Conservation (phyloP, 2,329 filamentous ascomycete genomes). For the Lasiodiplodia hormozganensis region DNA sequence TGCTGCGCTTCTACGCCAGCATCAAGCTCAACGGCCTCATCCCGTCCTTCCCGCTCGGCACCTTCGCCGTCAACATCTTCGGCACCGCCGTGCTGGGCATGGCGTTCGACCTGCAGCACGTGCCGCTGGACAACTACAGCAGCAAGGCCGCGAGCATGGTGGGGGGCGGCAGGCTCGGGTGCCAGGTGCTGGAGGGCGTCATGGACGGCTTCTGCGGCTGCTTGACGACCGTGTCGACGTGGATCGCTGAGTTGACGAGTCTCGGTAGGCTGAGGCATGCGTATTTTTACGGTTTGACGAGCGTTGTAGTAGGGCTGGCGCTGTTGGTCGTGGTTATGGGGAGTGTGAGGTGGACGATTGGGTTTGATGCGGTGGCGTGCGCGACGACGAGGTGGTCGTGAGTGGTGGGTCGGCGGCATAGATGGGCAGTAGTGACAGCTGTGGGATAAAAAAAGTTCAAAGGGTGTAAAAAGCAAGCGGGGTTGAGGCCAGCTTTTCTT, state of each 20-base stretch:
- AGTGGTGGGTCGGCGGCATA: background rate
- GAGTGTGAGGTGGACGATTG: slow-evolving; percentile 71
- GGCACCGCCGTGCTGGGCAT: slow-evolving; percentile 78
- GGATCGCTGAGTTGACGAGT: slow-evolving; percentile 53
- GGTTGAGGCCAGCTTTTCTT: background rate
- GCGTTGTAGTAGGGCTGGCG: slow-evolving; percentile 65
- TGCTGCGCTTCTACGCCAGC: slow-evolving; percentile 76
- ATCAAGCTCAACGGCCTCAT: slow-evolving; percentile 72
- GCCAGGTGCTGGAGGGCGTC: slow-evolving; percentile 56
- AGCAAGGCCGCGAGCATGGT: slow-evolving; percentile 49
- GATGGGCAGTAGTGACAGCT: background rate
- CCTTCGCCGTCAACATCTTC: slow-evolving; percentile 80
- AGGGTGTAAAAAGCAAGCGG: background rate
- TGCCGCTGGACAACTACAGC: slow-evolving; percentile 44
- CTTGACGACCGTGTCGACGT: slow-evolving; percentile 57
- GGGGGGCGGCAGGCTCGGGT: slow-evolving; percentile 51
- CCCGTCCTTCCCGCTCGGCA: slow-evolving; percentile 80
- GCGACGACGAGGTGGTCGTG: slow-evolving; percentile 28
- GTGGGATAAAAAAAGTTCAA: background rate
- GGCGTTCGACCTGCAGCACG: slow-evolving; percentile 79
- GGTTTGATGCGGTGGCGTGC: slow-evolving; percentile 48
- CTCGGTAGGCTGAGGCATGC: slow-evolving; percentile 56
- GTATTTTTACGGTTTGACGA: slow-evolving; percentile 72
- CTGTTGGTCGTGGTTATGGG: slow-evolving; percentile 76
- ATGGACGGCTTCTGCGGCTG: slow-evolving; percentile 58